Conservation (phyloP, 75 land plant species). For the Ceratopteris richardii region DNA sequence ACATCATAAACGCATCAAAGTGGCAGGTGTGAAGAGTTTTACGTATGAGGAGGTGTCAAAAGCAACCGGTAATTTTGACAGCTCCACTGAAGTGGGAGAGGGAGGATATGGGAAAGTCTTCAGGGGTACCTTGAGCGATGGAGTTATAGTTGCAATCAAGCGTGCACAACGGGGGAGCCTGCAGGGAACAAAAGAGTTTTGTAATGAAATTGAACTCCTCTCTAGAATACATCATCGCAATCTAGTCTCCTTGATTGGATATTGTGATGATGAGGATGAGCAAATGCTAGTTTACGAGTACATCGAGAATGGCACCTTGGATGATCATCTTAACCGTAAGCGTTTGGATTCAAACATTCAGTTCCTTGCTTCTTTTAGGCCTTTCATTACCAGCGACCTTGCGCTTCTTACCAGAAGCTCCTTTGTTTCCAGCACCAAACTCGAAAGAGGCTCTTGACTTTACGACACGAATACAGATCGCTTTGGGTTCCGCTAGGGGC, state of each 20-base stretch:
- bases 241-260: slow-evolving; percentile 73
- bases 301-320: slow-evolving; percentile 69
- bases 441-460: slow-evolving; percentile 25
- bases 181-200: slow-evolving; percentile 76
- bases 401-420: too few species aligned
- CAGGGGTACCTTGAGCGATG: slow-evolving; percentile 49
- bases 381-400: too few species aligned
- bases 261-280: slow-evolving; percentile 79
- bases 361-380: too few species aligned
- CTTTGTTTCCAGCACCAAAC: not conserved
- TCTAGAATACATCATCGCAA: slow-evolving; percentile 82
- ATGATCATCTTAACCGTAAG: slow-evolving; percentile 55
- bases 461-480: slow-evolving; percentile 43
- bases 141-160: slow-evolving; percentile 65
- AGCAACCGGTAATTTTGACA: slow-evolving; percentile 60
- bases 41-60: slow-evolving; percentile 49
- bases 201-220: slow-evolving; percentile 70
- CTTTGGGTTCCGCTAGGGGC: slow-evolving; percentile 50
- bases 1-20: slow-evolving; percentile 1
- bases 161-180: slow-evolving; percentile 64
- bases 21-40: slow-evolving; percentile 58
- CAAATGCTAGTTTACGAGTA: slow-evolving; percentile 86
- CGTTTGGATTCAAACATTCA: too few species aligned
- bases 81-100: slow-evolving; percentile 47
- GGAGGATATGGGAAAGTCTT: slow-evolving; percentile 94